Base-by-base conservation (phyloP, 179 eudicot species). In the Pouteria campechiana region DNA sequence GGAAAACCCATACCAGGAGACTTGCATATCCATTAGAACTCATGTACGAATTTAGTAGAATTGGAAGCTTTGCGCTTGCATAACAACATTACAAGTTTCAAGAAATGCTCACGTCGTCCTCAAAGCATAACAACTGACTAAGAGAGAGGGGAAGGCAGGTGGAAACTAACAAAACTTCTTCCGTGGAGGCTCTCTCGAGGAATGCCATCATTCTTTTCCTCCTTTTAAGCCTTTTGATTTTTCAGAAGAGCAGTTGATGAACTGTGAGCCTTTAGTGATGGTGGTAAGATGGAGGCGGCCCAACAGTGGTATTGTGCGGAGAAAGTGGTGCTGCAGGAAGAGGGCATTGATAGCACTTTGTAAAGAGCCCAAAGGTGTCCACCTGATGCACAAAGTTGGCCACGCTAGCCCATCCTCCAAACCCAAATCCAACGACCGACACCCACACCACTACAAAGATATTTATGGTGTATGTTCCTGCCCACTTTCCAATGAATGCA, bases 331-430 rank as follows among this genome's bases (percentile, higher is more conserved):
- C 35, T 6, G 21, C 41, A 14, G 55, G 49, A 7, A 25, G 23
- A 23, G 67, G 73, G 42, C 81, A 74, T 17, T 74, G 81, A 56
- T 74, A 74, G 53, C 81, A 74, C 57, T 66, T 70, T 7, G 81
- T 70, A 63, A 74, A 74, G 5, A 74, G 61, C 4, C 81, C 81
- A 60, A 74, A 74, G 1, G 81, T 74, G 62, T 70, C 76, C 23
- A 74, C 70, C 28, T 74, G 81, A 42, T 60, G 73, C 8, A 74
- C 42, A 44, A 74, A 74, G 46, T 74, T 74, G 17, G 36, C 32
- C 70, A 70, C 51, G 41, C 81, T 74, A 1, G 81, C 81, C 80
- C 80, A 74, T 19, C 80, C 80, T 16, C 80, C 80, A 22, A 74
- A 74, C 22, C 80, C 80, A 23, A 74, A 74, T 61, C 81, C 81